Evolutionary conservation across 2,329 filamentous ascomycete genomes (phyloP), one percentile per base, ranked within the genome.

Genomic region (Penicillium sp.): DNA sequence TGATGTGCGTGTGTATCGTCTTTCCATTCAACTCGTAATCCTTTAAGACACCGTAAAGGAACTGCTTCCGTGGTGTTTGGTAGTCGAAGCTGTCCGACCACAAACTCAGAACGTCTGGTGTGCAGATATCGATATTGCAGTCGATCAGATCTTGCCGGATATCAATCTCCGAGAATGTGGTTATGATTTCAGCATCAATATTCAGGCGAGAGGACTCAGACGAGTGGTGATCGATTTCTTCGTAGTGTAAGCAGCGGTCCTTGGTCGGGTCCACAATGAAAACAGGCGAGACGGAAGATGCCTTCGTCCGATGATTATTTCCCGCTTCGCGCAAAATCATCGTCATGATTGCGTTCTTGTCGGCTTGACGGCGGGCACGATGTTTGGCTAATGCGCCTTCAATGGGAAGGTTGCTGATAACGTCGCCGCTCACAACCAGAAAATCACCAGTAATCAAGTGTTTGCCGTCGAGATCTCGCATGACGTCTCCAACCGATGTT

Each of bases 71-170:
- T 1, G 94, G 92, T 7, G 93, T 85, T 75, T 97, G 93, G 76
- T 97, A 98, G 76, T 99, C 94, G 71, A 98, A 99, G 73, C 93
- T 97, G 78, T 99, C 95, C 8, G 93, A 95, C 92, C 95, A 99
- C 61, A 98, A 81, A 7, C 93, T 93, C 48, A 98, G 85, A 8
- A 97, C 93, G 73, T 98, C 95, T 0, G 94, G 93, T 1, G 95
- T 98, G 78, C 94, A 98, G 66, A 99, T 98, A 75, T 99, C 95
- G 71, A 99, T 95, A 56, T 92, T 91, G 69, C 92, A 93, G 76
- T 99, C 95, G 64, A 98, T 91, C 62, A 99, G 81, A 77, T 99
- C 94, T 66, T 90, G 87, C 45, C 93, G 88, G 21, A 97, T 83
- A 69, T 96, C 92, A 55, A 97, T 85, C 74, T 96, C 91, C 6